Conservation (phyloP, 345 rosid genomes). For the Diplotaxis tenuifolia region DNA sequence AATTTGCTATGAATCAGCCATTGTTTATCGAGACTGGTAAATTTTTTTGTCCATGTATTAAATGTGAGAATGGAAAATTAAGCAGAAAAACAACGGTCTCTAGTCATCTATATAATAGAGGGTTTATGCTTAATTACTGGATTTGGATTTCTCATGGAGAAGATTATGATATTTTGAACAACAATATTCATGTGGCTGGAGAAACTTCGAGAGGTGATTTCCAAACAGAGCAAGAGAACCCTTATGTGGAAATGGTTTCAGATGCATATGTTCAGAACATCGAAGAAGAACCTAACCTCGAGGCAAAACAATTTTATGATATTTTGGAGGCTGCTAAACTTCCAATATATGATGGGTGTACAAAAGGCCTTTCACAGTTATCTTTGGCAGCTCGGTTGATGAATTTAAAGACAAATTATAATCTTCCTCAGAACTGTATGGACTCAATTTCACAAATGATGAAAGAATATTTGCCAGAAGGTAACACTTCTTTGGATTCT, state of each 20-base stretch:
- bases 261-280: background rate
- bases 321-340: background rate
- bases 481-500: background rate
- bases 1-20: background rate
- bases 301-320: background rate
- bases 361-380: background rate
- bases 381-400: background rate
- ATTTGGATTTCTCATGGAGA: background rate
- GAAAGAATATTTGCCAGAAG: background rate
- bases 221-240: background rate
- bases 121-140: background rate
- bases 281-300: background rate
- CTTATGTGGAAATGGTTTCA: background rate
- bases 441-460: background rate
- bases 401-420: background rate
- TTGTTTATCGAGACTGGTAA: background rate
- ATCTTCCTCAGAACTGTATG: background rate
- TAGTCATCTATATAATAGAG: background rate
- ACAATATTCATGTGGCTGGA: background rate
- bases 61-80: background rate
- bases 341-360: background rate
- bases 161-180: background rate
- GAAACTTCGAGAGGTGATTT: background rate
- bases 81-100: background rate
- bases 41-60: background rate